A percentile compares a stretch with the other conserved stretches of the same genome.
phyloP scores from a whole-genome alignment of 2,329 filamentous ascomycete genomes.

The Aspergillus phoenicis region DNA sequence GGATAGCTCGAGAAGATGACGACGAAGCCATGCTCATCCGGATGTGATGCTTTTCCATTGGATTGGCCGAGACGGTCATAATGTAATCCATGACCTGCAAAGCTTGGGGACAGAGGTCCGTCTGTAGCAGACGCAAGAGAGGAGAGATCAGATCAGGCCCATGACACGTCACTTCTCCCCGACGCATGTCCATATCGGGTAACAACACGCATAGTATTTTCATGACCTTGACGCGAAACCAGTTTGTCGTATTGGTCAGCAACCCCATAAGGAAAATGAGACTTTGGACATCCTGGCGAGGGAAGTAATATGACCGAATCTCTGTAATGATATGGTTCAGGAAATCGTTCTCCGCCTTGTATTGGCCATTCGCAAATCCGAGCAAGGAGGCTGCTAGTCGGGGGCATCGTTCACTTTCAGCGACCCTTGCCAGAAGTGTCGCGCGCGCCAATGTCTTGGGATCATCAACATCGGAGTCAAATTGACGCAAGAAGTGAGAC shows the following conservation, averaged over 20 bases:
- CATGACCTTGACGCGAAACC: constrained; percentile 94
- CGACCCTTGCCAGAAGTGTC: constrained; percentile 69
- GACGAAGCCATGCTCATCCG: constrained; percentile 94
- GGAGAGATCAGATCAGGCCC: constrained; percentile 95
- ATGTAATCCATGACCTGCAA: constrained; percentile 91
- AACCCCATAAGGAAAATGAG: constrained; percentile 89
- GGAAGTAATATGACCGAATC: constrained; percentile 76
- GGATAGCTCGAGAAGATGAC: constrained; percentile 78
- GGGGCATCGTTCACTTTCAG: constrained; percentile 70
- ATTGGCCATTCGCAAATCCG: constrained; percentile 68
- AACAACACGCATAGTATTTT: constrained; percentile 82
- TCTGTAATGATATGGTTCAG: constrained; percentile 72
- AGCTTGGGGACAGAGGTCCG: constrained; percentile 90
- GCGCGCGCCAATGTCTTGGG: constrained; percentile 64
- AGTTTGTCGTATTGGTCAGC: constrained; percentile 82
- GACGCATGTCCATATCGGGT: constrained; percentile 89
- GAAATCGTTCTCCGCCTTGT: constrained; percentile 73
- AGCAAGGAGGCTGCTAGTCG: constrained; percentile 70
- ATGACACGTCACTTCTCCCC: constrained; percentile 83
- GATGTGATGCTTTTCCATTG: constrained; percentile 91
- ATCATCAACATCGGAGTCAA: constrained; percentile 66
- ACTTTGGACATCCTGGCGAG: constrained; percentile 78
- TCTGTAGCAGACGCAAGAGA: constrained; percentile 83
- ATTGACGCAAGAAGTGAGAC: constrained; percentile 76
- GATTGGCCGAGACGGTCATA: constrained; percentile 87